Evolutionary conservation across 2,329 filamentous ascomycete genomes (phyloP).

Genomic region (Huntiella moniliformis): DNA sequence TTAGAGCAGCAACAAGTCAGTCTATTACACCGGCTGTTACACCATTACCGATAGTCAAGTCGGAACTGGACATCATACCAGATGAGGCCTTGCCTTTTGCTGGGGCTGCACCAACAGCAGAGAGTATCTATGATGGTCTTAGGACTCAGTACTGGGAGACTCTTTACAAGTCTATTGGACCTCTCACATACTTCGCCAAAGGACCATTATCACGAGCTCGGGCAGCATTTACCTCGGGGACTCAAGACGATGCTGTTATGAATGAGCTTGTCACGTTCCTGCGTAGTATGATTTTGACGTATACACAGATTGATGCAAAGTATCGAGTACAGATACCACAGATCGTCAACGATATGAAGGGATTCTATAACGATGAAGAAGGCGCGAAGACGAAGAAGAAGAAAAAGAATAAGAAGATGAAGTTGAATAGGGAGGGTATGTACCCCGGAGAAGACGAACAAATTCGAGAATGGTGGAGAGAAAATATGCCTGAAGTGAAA

Average conservation of each 20-base stretch:
- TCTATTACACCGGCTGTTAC: background rate
- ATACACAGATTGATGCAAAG: slow-evolving; percentile 56
- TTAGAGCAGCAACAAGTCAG: background rate
- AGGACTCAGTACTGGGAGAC: slow-evolving; percentile 39
- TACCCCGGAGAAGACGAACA: slow-evolving; percentile 48
- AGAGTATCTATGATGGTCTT: slow-evolving; percentile 38
- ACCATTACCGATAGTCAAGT: background rate
- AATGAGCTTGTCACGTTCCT: slow-evolving; percentile 48
- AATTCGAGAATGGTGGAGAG: slow-evolving; percentile 52
- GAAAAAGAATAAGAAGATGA: slow-evolving; percentile 43
- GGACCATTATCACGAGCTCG: slow-evolving; percentile 59
- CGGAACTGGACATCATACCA: background rate
- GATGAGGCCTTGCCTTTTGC: slow-evolving; percentile 3
- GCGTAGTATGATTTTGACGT: slow-evolving; percentile 47
- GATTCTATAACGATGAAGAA: slow-evolving; percentile 28
- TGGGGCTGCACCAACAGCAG: slow-evolving; percentile 20
- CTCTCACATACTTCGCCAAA: slow-evolving; percentile 68
- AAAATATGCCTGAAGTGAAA: slow-evolving; percentile 30
- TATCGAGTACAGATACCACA: slow-evolving; percentile 52
- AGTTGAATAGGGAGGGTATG: slow-evolving; percentile 47
- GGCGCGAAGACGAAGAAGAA: slow-evolving; percentile 21
- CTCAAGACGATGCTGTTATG: slow-evolving; percentile 40
- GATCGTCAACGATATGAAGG: slow-evolving; percentile 38
- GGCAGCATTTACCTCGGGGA: slow-evolving; percentile 47
- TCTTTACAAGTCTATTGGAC: slow-evolving; percentile 49